Evolutionary conservation across 106 monocot species (phyloP), one percentile per base, ranked within the genome.

Genomic region (Allium sativum): DNA sequence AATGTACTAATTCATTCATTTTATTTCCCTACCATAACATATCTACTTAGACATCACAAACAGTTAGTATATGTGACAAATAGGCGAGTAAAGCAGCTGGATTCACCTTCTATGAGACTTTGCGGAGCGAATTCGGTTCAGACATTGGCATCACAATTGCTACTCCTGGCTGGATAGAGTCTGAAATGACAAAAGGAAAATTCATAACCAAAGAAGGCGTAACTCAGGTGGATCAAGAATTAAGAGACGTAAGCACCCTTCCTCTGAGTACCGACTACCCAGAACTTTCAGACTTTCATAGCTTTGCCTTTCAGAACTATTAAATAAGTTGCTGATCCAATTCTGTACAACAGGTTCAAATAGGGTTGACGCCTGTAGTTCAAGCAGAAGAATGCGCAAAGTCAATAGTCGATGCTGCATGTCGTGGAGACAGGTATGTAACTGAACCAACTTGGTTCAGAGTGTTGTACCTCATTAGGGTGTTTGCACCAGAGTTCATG

Each of bases 81-180:
- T 16, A 85, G 90, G 90, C 90, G 42, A 76, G 72, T 62, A 85
- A 85, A 43, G 82, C 82, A 8, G 90, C 90, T 6, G 12, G 76
- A 45, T 68, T 73, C 8, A 82, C 64, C 60, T 89, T 89, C 84
- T 89, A 64, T 12, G 84, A 85, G 73, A 84, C 89, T 9, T 31
- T 89, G 63, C 56, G 89, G 40, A 50, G 72, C 5, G 89, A 90
- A 56, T 58, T 82, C 0, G 76, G 73, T 0, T 46, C 48, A 8
- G 76, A 76, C 9, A 40, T 82, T 4, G 71, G 77, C 3, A 67
- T 85, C 40, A 90, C 85, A 15, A 82, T 85, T 42, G 76, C 67
- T 8, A 71, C 76, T 17, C 82, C 79, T 0, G 77, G 82, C 1
- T 85, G 81, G 82, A 75, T 79, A 8, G 85, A 80, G 40, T 77